Evolutionary conservation across 1,139 yeast species (phyloP).

Genomic region (Pichia sp.): DNA sequence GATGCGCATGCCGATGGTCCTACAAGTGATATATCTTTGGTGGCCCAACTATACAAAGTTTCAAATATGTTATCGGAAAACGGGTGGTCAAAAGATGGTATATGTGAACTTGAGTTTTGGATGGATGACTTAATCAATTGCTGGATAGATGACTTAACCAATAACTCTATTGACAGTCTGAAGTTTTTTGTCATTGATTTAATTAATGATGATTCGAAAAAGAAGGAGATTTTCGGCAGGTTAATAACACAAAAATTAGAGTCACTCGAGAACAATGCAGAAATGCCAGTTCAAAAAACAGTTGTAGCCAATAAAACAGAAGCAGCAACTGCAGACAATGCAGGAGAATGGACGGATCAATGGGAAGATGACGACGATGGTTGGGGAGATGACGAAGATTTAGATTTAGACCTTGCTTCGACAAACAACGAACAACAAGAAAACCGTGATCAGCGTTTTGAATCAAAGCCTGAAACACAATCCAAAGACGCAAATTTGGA

Average conservation of each 20-base stretch:
- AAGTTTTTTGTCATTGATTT: conserved; percentile 15
- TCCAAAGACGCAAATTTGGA: conserved; percentile 20
- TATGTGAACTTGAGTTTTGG: conserved; percentile 26
- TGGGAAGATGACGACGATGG: conserved; percentile 15
- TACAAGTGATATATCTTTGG: conserved; percentile 3
- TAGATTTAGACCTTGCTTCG: conserved; percentile 8
- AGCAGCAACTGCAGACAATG: not conserved
- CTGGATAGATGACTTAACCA: conserved; percentile 22
- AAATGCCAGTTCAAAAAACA: not conserved
- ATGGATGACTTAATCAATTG: conserved; percentile 22
- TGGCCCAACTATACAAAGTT: conserved; percentile 10
- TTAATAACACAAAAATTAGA: conserved; percentile 1
- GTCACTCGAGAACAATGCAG: too few species aligned
- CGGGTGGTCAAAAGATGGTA: conserved; percentile 24
- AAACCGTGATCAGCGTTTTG: not conserved
- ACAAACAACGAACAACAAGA: not conserved
- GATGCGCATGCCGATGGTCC: conserved; percentile 1
- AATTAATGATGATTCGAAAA: conserved; percentile 6
- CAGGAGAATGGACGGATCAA: conserved; percentile 6
- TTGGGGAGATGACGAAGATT: conserved; percentile 14
- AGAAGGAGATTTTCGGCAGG: conserved; percentile 5
- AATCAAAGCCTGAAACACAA: conserved; percentile 2
- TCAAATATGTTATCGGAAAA: conserved; percentile 15
- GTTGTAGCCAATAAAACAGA: conserved; percentile 4
- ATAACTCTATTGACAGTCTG: conserved; percentile 19